Evolutionary conservation across 371 early-diverging fungal species (phyloP), one percentile per base, ranked within the genome.

Genomic region (Fennellomyces sp.): DNA sequence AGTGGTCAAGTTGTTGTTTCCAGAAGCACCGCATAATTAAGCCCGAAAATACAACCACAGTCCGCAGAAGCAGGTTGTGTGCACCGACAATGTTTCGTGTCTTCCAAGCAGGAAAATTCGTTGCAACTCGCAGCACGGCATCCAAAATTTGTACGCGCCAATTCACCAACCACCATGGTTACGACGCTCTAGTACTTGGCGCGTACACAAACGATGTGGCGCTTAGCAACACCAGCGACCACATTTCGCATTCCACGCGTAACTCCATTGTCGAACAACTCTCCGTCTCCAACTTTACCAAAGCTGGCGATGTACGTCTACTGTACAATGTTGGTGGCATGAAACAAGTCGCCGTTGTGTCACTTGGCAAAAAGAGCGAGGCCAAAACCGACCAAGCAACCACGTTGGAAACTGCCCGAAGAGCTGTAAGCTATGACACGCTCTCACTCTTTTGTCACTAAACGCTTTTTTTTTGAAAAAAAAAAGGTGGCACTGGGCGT

Each of bases 321-420:
- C 65, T 87, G 0, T 85, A 85, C 67, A 75, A 79, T 47, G 33
- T 76, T 35, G 79, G 80, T 12, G 82, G 82, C 53, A 66, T 83
- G 25, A 72, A 78, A 27, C 88, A 88, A 60, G 81, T 93, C 0
- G 90, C 92, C 1, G 79, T 94, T 17, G 93, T 94, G 3, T 88
- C 90, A 0, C 73, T 94, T 2, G 93, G 93, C 15, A 63, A 72
- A 48, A 61, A 70, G 10, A 67, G 67, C 2, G 58, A 61, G 39
- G 25, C 27, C 5, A 38, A n/a, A 13, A 15, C 7, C n/a, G 17
- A 26, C 17, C 27, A 26, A 13, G 28, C 19, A 5, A n/a, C 6
- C 17, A 25, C 15, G 5, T 17, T 54, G 17, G 55, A 54, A 54
- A 35, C 39, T 12, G 55, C 55, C n/a, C 55, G 35, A 33, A 33